Percentiles rank a stretch among this genome's conserved stretches.
phyloP scores from a whole-genome alignment of 2,329 filamentous ascomycete species.

The Colletotrichum liriopes region DNA sequence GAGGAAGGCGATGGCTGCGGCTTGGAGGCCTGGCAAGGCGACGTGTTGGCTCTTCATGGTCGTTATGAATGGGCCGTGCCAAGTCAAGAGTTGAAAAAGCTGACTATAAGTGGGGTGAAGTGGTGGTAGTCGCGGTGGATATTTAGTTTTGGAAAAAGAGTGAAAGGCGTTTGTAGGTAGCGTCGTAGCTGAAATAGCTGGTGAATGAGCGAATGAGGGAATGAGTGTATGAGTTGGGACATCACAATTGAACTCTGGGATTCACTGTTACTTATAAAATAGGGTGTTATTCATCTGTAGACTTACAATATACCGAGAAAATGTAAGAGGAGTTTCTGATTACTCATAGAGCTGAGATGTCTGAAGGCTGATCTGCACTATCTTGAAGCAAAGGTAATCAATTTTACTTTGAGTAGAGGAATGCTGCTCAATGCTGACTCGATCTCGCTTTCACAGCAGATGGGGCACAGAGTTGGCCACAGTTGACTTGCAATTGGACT shows the following conservation, averaged over 20 bases:
- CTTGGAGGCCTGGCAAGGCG: slow-evolving; percentile 13
- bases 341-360: neutral
- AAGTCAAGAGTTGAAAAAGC: neutral
- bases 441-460: neutral
- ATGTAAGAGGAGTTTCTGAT: too few relatives aligned
- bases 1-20: slow-evolving; percentile 15
- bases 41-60: slow-evolving; percentile 21
- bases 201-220: neutral
- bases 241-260: neutral
- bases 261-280: neutral
- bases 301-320: too few relatives aligned
- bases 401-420: neutral
- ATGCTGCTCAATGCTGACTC: neutral
- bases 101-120: neutral
- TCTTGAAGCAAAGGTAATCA: neutral
- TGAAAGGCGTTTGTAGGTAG: too few relatives aligned
- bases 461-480: neutral
- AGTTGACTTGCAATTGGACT: too few relatives aligned
- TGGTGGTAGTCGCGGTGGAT: neutral
- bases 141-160: neutral
- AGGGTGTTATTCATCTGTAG: neutral
- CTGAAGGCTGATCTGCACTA: neutral
- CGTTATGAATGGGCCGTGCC: neutral
- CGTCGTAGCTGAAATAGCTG: neutral
- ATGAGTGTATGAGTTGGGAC: neutral